Evolutionary conservation across 2,329 filamentous ascomycete species (phyloP), one percentile per base, ranked within the genome.

Genomic region (Hortaea sp.): DNA sequence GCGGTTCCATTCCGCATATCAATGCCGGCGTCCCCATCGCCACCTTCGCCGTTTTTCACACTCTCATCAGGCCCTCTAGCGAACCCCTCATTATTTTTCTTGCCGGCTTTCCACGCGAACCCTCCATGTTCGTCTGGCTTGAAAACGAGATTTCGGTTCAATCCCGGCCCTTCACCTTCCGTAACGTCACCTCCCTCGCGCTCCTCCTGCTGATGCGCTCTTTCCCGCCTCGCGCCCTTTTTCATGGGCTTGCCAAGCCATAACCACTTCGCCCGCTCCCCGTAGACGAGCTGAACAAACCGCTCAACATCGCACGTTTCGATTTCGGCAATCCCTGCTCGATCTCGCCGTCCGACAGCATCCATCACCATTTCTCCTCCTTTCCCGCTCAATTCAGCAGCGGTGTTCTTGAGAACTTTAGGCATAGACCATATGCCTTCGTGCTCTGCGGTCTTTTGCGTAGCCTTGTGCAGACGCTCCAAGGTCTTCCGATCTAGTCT

Each of bases 341-440:
- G 94, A 56, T 94, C 88, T 41, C 84, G 81, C 31, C 71, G 69
- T 28, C 85, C 85, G 5, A 95, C 88, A 73, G 94, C 94, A n/a
- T 88, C 89, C 73, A 94, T 88, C 41, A 95, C 84, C 69, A 95
- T 85, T 64, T 95, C 90, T 41, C 89, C 89, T 44, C 90, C 84
- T 63, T 95, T 95, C 10, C 92, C 90, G 55, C 88, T 88, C 35
- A 98, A 79, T 65, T 95, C 92, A 12, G 85, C 88, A 41, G 97
- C 85, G 0, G 90, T 95, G 3, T 88, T 94, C 63, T 97, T 97
- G 58, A 98, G 88, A 12, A 90, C 89, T 59, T 87, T 84, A 43
- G 88, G 86, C n/a, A 94, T 86, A 11, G 84, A 85, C 87, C 90
- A 95, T 20, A 20, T 20, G 2, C 84, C 85, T 61, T 95, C 88